Percentiles rank a stretch among this genome's conserved stretches.
These are phyloP conservation scores for Lactarius deliciosus DNA, from an alignment of 768 basidiomycete species.

Conservation along the genomic window DNA sequence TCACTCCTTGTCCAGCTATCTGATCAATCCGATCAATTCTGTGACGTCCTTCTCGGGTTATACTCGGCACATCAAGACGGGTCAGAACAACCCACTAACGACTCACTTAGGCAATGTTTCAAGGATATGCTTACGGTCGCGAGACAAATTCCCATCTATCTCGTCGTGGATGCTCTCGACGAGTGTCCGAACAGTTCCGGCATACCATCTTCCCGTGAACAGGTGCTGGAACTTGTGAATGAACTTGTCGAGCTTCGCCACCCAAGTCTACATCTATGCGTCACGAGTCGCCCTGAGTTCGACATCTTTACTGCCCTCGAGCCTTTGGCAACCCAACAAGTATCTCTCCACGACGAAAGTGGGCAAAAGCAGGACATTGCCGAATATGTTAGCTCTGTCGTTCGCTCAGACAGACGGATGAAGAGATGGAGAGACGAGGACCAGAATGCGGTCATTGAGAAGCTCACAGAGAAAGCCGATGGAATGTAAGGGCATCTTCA, in stretches of 20 bases:
- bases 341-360: background rate
- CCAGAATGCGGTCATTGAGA: background rate
- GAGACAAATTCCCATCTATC: background rate
- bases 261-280: background rate
- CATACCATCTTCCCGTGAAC: background rate
- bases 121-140: background rate
- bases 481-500: background rate
- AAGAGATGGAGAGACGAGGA: background rate
- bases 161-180: background rate
- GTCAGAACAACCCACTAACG: background rate
- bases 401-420: background rate
- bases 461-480: background rate
- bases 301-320: background rate
- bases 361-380: background rate
- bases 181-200: background rate
- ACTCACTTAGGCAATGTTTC: background rate
- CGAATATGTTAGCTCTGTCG: background rate
- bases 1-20: background rate
- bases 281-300: background rate
- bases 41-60: no score
- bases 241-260: background rate
- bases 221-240: background rate
- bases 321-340: background rate
- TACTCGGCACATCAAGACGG: background rate
- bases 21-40: background rate